Evolutionary conservation across 768 basidiomycete species (phyloP), one percentile per base, ranked within the genome.

Genomic region (Naganishia friedmannii): DNA sequence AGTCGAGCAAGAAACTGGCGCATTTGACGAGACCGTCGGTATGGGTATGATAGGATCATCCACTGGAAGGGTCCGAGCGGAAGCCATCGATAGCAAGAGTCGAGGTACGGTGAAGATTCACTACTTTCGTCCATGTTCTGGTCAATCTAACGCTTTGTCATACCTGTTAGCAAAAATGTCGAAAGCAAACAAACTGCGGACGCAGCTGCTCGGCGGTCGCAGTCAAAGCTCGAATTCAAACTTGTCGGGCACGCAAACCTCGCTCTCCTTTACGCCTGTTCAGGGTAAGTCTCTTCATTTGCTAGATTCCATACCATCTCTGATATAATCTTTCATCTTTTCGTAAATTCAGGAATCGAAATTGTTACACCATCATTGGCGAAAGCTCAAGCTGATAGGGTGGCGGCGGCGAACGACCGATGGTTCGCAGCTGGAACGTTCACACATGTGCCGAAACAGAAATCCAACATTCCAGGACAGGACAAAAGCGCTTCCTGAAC

Each of bases 121-220:
- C n/a, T n/a, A n/a, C n/a, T n/a, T n/a, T n/a, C n/a, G n/a, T n/a
- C n/a, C n/a, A n/a, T n/a, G n/a, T n/a, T n/a, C n/a, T n/a, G n/a
- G n/a, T n/a, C n/a, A n/a, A n/a, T n/a, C n/a, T n/a, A n/a, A n/a
- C n/a, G n/a, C n/a, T n/a, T n/a, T n/a, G n/a, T n/a, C n/a, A n/a
- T n/a, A n/a, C n/a, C n/a, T n/a, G n/a, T n/a, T n/a, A 96, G 96
- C 96, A 54, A 98, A 98, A 85, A 83, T 99, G 82, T 95, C 93
- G 32, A 93, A 97, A 83, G 87, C 88, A 58, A 96, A 96, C 83
- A 93, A 92, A 77, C 84, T 95, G 65, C 88, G 96, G 42, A 90
- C 90, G 3, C 89, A 92, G 42, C 87, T 91, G 26, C 86, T 97
- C 73, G 87, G 90, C 54, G 85, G 89, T 70, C 88, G 89, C 89